Percentiles rank a stretch among this genome's conserved stretches.
Evolutionary conservation across 495 filamentous ascomycete genomes (phyloP).

Genomic region (Staphylotrichum tortipilum): DNA sequence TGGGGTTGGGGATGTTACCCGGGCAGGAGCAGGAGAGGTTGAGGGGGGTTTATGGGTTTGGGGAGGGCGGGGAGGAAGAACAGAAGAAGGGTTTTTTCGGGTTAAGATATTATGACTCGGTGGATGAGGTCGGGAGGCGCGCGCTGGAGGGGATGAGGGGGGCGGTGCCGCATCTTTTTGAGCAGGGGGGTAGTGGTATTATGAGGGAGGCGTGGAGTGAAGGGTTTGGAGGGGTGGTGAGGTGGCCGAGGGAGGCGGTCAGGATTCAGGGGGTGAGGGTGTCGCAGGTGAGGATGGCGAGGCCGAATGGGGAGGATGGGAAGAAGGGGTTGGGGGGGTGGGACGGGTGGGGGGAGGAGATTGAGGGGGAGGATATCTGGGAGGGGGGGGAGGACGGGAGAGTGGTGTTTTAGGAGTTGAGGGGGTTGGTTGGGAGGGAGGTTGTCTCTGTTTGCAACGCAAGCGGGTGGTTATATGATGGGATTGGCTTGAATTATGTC

Average conservation of each 20-base stretch:
- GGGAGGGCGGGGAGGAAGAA: conserved; percentile 33
- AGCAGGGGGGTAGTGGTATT: conserved; percentile 9
- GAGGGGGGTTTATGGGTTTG: conserved; percentile 33
- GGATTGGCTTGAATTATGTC: too few relatives aligned
- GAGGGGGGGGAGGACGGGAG: background rate
- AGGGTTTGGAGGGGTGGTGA: conserved; percentile 40
- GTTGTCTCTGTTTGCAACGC: too few relatives aligned
- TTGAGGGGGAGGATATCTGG: background rate
- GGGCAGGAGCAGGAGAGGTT: conserved; percentile 48
- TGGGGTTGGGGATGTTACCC: conserved; percentile 53
- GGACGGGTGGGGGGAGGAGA: conserved; percentile 43
- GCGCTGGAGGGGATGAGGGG: conserved; percentile 55
- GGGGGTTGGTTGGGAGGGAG: too few relatives aligned
- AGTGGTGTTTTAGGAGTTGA: too few relatives aligned
- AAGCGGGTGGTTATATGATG: too few relatives aligned
- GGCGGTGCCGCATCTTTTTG: conserved; percentile 44
- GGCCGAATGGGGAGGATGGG: conserved; percentile 51
- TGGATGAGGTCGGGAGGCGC: conserved; percentile 60
- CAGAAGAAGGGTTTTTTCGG: conserved; percentile 58
- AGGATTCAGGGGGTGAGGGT: conserved; percentile 42
- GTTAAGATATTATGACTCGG: conserved; percentile 60
- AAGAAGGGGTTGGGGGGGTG: conserved; percentile 36
- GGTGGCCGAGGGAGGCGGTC: conserved; percentile 46
- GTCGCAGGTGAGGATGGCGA: conserved; percentile 44
- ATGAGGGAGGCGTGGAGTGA: conserved; percentile 41